phyloP scores from a whole-genome alignment of 805 yeast genomes.

The Candida saitoana region DNA sequence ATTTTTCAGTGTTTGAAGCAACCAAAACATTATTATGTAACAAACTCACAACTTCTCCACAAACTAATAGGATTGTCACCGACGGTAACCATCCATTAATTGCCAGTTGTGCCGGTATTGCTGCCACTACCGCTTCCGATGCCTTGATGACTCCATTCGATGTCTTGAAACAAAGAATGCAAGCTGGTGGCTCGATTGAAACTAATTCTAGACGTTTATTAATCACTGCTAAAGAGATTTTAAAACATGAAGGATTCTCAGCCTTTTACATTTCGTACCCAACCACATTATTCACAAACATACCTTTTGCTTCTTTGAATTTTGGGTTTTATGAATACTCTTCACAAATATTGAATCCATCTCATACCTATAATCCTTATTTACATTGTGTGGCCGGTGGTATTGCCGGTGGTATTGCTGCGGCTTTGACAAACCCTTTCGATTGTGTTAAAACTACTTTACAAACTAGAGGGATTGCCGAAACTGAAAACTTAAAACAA shows the following conservation, averaged over 20 bases:
- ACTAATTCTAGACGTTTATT: slow-evolving; percentile 25
- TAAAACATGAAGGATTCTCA: slow-evolving; percentile 60
- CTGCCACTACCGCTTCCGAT: slow-evolving; percentile 89
- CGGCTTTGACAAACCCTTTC: slow-evolving; percentile 90
- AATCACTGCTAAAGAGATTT: slow-evolving; percentile 45
- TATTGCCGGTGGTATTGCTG: slow-evolving; percentile 90
- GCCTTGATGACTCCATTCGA: slow-evolving; percentile 98
- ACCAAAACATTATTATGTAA: slow-evolving; percentile 58
- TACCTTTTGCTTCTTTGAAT: slow-evolving; percentile 93
- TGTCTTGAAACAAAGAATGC: slow-evolving; percentile 94
- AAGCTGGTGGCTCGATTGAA: slow-evolving; percentile 29
- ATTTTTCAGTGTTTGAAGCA: slow-evolving; percentile 89
- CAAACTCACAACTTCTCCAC: slow-evolving; percentile 27
- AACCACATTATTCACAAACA: slow-evolving; percentile 84
- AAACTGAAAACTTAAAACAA: slow-evolving; percentile 43
- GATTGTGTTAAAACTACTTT: slow-evolving; percentile 90
- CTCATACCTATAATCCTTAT: slow-evolving; percentile 76
- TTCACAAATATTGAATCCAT: slow-evolving; percentile 75
- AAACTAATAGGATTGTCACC: slow-evolving; percentile 43
- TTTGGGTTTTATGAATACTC: slow-evolving; percentile 88
- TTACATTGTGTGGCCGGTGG: slow-evolving; percentile 92
- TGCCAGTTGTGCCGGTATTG: slow-evolving; percentile 84
- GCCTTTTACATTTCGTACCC: slow-evolving; percentile 93
- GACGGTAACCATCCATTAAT: slow-evolving; percentile 73
- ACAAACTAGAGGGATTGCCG: slow-evolving; percentile 70